A percentile compares a stretch with the other conserved stretches of the same genome.
phyloP scores from a whole-genome alignment of 2,329 filamentous ascomycete species.

The Leptographium procerum region DNA sequence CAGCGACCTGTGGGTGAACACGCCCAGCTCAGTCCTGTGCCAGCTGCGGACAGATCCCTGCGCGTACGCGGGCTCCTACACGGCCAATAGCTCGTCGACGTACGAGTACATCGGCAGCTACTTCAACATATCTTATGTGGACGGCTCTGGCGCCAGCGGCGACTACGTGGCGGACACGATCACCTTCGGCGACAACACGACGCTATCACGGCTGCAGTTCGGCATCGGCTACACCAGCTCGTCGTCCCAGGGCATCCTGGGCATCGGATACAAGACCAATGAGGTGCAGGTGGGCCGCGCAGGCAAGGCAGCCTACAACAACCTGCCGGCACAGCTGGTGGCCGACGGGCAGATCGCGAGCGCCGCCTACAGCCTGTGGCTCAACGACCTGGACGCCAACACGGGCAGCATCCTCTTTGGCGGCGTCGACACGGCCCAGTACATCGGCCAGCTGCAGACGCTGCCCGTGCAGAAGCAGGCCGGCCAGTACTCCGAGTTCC shows the following conservation, averaged over 20 bases:
- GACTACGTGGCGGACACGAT: conserved; percentile 74
- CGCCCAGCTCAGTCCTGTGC: conserved; percentile 50
- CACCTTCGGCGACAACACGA: conserved; percentile 35
- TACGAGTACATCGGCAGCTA: conserved; percentile 60
- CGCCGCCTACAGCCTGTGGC: conserved; percentile 62
- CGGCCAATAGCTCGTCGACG: conserved; percentile 60
- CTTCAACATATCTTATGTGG: conserved; percentile 84
- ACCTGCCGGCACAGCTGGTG: conserved; percentile 56
- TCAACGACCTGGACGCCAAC: conserved; percentile 57
- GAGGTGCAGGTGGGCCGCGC: conserved; percentile 60
- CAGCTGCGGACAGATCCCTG: conserved; percentile 38
- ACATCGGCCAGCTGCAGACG: conserved; percentile 48
- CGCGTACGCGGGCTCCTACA: conserved; percentile 52
- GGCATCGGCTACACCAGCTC: conserved; percentile 57
- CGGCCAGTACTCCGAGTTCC: conserved; percentile 48
- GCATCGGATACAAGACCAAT: conserved; percentile 71
- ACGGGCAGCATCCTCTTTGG: conserved; percentile 64
- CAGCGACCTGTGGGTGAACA: conserved; percentile 63
- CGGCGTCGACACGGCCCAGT: conserved; percentile 59
- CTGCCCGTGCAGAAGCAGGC: conserved; percentile 51
- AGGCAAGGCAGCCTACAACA: conserved; percentile 46
- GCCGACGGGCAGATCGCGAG: conserved; percentile 49
- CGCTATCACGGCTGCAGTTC: conserved; percentile 51
- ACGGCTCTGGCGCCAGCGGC: conserved; percentile 64
- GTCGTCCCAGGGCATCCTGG: conserved; percentile 62